Evolutionary conservation across 73 alveolate species (phyloP).

Genomic region (Paramecium biaurelia): DNA sequence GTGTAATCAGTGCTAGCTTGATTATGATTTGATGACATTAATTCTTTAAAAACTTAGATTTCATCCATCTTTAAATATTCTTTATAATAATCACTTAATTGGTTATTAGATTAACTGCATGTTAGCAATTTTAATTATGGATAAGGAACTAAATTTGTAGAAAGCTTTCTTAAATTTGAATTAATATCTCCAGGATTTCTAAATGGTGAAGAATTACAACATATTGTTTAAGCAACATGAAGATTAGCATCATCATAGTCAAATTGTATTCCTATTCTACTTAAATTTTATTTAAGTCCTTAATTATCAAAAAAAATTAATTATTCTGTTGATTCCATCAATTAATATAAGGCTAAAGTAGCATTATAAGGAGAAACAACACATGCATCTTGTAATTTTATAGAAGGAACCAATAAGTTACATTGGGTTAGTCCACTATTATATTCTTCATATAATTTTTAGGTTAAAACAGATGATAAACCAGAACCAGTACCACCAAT

Average conservation of each 20-base stretch:
- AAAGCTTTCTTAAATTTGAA: background rate
- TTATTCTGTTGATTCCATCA: background rate
- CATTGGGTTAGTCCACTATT: background rate
- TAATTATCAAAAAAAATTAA: background rate
- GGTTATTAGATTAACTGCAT: background rate
- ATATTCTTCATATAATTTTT: background rate
- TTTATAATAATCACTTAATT: background rate
- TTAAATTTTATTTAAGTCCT: background rate
- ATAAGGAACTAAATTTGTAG: background rate
- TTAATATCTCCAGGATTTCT: background rate
- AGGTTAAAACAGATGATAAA: constrained; percentile 21
- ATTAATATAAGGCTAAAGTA: background rate
- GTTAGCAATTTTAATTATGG: background rate
- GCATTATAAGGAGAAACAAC: background rate
- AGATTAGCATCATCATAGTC: background rate
- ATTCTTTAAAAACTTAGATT: background rate
- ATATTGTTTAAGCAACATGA: background rate
- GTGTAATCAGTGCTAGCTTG: background rate
- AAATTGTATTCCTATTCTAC: background rate
- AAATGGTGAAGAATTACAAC: background rate
- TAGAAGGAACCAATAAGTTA: background rate
- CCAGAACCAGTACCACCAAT: constrained; percentile 99
- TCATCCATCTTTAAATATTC: background rate
- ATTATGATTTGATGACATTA: background rate
- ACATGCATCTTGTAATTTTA: background rate